phyloP scores from a whole-genome alignment of 306 rosid genomes.

The Cercis canadensis region DNA sequence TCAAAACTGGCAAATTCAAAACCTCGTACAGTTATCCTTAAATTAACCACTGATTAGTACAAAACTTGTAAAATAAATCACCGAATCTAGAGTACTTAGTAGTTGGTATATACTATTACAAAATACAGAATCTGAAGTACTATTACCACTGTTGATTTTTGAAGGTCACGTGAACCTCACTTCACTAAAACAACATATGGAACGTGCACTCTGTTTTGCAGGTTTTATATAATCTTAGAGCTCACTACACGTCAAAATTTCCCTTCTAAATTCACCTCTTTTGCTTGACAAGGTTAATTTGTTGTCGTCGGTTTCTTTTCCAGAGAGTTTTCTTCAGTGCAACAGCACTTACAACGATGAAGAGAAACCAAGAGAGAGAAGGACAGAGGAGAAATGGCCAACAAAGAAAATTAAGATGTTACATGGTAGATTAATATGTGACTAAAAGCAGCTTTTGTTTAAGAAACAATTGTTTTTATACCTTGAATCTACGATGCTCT shows the following conservation, averaged over 20 bases:
- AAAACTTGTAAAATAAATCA: constrained; percentile 29
- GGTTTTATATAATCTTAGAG: constrained; percentile 36
- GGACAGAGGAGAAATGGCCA: too few species aligned
- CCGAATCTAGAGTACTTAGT: constrained; percentile 32
- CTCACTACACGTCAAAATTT: constrained; percentile 35
- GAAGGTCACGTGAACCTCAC: constrained; percentile 46
- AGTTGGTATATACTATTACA: too few species aligned
- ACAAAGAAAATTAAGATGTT: too few species aligned
- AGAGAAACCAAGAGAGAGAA: background rate
- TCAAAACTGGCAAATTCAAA: constrained; percentile 20
- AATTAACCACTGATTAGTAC: constrained; percentile 40
- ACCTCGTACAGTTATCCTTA: constrained; percentile 51
- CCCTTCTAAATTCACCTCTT: constrained; percentile 11
- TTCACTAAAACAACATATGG: constrained; percentile 34
- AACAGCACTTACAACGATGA: background rate
- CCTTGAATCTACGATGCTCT: too few species aligned
- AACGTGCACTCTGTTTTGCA: constrained; percentile 41
- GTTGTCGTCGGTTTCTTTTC: constrained; percentile 1
- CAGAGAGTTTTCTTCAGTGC: constrained; percentile 5
- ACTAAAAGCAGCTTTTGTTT: too few species aligned
- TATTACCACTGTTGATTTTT: background rate
- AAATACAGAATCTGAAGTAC: too few species aligned
- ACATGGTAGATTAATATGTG: too few species aligned
- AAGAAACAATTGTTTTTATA: too few species aligned
- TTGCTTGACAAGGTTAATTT: constrained; percentile 4